phyloP scores from a whole-genome alignment of 2,329 filamentous ascomycete species.

The Cordyceps pruinosa region DNA sequence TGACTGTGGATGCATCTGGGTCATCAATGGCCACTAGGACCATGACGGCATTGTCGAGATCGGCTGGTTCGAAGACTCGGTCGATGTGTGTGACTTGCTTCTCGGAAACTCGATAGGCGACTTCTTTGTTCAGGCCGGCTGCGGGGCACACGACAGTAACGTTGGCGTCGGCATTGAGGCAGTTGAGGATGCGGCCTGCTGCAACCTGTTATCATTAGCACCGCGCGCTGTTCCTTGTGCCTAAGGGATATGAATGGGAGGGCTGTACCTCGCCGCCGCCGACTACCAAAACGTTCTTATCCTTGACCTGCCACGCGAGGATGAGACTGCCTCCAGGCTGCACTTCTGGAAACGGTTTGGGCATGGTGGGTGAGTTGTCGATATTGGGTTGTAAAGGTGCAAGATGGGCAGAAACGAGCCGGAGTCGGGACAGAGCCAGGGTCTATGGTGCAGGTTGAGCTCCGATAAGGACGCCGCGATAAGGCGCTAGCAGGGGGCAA shows the following conservation, averaged over 20 bases:
- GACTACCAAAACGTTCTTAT: constrained; percentile 84
- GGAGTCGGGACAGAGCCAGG: background rate
- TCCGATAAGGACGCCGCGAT: constrained; percentile 18
- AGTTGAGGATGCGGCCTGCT: constrained; percentile 85
- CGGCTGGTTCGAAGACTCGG: constrained; percentile 76
- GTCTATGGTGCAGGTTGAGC: background rate
- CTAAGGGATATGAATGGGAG: background rate
- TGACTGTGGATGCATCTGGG: constrained; percentile 76
- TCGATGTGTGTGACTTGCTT: constrained; percentile 74
- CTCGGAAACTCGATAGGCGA: constrained; percentile 69
- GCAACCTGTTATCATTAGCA: constrained; percentile 62
- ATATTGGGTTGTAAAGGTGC: constrained; percentile 6
- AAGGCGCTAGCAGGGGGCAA: constrained; percentile 8
- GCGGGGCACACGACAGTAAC: constrained; percentile 80
- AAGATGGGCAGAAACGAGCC: constrained; percentile 6
- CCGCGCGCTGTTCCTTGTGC: background rate
- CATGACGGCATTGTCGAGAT: constrained; percentile 78
- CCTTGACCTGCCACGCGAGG: constrained; percentile 88
- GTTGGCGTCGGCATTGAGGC: constrained; percentile 88
- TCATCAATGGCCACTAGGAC: constrained; percentile 92
- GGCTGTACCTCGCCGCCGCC: constrained; percentile 81
- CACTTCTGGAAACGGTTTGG: constrained; percentile 62
- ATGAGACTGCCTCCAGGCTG: constrained; percentile 90
- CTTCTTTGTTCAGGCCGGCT: constrained; percentile 79
- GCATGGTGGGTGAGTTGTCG: constrained; percentile 20